Conservation (phyloP, 2,329 filamentous ascomycete genomes). For the Verticillium nonalfalfae region DNA sequence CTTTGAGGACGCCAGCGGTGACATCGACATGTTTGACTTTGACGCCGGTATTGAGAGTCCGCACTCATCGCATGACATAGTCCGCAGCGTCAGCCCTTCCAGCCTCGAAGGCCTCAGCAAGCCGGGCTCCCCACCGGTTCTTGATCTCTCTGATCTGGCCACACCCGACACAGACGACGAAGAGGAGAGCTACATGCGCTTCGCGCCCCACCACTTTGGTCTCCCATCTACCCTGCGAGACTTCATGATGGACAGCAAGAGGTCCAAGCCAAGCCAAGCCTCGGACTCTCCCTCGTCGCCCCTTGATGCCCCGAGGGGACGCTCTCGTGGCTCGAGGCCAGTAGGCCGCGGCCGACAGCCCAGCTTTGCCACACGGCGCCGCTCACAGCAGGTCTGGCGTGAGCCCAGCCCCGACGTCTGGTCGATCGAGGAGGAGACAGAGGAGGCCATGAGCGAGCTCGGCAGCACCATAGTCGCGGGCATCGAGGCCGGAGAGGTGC, state of each 20-base stretch:
- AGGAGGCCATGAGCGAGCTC: slow-evolving; percentile 43
- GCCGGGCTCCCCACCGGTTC: slow-evolving; percentile 24
- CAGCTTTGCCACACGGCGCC: slow-evolving; percentile 22
- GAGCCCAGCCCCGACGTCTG: slow-evolving; percentile 55
- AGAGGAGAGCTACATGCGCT: slow-evolving; percentile 45
- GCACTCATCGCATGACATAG: slow-evolving; percentile 34
- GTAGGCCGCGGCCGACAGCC: slow-evolving; percentile 20
- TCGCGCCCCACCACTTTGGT: slow-evolving; percentile 30
- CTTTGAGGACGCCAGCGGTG: slow-evolving; percentile 32
- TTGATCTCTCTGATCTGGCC: slow-evolving; percentile 34
- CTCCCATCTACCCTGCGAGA: slow-evolving; percentile 36
- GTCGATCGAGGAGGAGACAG: slow-evolving; percentile 53
- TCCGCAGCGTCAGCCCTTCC: slow-evolving; percentile 52
- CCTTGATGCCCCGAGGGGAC: slow-evolving; percentile 18
- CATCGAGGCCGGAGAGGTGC: slow-evolving; percentile 16
- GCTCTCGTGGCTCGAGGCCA: slow-evolving; percentile 8
- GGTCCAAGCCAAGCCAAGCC: slow-evolving; percentile 5
- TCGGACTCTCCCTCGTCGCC: slow-evolving; percentile 22
- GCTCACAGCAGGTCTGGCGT: slow-evolving; percentile 44
- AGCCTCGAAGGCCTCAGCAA: slow-evolving; percentile 45
- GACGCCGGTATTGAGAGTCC: slow-evolving; percentile 52
- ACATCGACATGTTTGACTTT: slow-evolving; percentile 41
- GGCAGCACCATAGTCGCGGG: slow-evolving; percentile 24
- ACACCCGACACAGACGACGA: slow-evolving; percentile 35
- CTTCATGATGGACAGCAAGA: slow-evolving; percentile 29